Conservation (phyloP, 768 basidiomycete genomes). For the Lactarius hengduanensis region DNA sequence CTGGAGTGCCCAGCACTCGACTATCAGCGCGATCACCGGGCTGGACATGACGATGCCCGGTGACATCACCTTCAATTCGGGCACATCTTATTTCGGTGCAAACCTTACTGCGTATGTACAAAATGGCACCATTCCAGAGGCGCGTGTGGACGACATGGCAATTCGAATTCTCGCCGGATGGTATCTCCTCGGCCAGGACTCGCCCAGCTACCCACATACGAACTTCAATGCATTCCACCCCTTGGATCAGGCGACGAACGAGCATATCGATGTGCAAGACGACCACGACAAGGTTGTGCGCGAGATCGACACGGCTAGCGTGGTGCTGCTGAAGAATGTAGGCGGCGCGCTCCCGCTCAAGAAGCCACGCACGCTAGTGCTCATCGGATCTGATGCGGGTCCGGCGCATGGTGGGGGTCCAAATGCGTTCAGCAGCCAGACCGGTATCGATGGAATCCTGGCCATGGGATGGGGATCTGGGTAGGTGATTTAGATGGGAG, state of each 20-base stretch:
- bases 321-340: constrained; percentile 74
- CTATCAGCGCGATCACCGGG: constrained; percentile 58
- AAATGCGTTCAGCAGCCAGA: constrained; percentile 46
- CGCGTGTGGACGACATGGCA: constrained; percentile 78
- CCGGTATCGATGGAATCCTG: constrained; percentile 57
- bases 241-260: constrained; percentile 52
- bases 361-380: constrained; percentile 54
- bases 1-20: constrained; percentile 66
- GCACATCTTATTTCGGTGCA: constrained; percentile 56
- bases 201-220: constrained; percentile 54
- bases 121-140: constrained; percentile 66
- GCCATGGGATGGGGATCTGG: constrained; percentile 95
- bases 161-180: constrained; percentile 72
- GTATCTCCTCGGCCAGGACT: constrained; percentile 68
- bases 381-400: constrained; percentile 58
- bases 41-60: constrained; percentile 69
- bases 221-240: constrained; percentile 70
- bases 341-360: constrained; percentile 55
- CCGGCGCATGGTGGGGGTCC: constrained; percentile 43
- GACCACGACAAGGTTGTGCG: constrained; percentile 68
- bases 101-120: constrained; percentile 69
- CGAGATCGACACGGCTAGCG: constrained; percentile 72
- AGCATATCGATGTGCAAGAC: constrained; percentile 64
- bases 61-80: constrained; percentile 47
- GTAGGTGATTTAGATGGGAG: constrained; percentile 31